Evolutionary conservation across 768 basidiomycete genomes (phyloP).

Genomic region (Chlorophyllum brunneum): DNA sequence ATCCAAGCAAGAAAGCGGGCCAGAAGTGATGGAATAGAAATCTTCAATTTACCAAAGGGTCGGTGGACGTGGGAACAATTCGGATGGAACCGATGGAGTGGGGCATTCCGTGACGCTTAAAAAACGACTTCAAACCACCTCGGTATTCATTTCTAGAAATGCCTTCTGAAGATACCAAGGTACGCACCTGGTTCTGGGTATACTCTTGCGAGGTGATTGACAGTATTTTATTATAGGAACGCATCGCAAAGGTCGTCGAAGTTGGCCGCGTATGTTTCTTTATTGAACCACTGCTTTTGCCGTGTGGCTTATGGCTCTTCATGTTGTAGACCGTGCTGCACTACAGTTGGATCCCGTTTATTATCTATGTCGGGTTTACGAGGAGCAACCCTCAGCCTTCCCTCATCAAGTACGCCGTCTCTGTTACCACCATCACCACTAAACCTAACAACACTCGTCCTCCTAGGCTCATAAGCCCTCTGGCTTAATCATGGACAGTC

Average conservation of each 20-base stretch:
- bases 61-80: conserved; percentile 30
- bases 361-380: conserved; percentile 94
- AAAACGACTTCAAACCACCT: conserved; percentile 17
- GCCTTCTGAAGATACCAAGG: conserved; percentile 92
- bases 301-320: not conserved
- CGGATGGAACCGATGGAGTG: conserved; percentile 7
- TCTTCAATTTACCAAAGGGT: conserved; percentile 12
- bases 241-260: conserved; percentile 78
- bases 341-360: conserved; percentile 94
- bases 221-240: conserved; percentile 50
- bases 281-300: not conserved
- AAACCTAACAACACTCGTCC: conserved; percentile 11
- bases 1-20: conserved; percentile 18
- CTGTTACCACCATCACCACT: not conserved
- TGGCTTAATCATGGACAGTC: conserved; percentile 52
- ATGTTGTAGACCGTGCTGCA: conserved; percentile 76
- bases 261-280: conserved; percentile 64
- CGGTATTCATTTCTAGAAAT: conserved; percentile 33
- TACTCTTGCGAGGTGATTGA: not conserved
- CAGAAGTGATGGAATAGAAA: conserved; percentile 12
- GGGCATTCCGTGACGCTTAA: conserved; percentile 17
- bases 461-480: conserved; percentile 84
- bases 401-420: conserved; percentile 81
- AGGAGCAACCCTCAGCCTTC: conserved; percentile 92
- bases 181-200: conserved; percentile 25